Evolutionary conservation across 2,329 filamentous ascomycete genomes (phyloP), one percentile per base, ranked within the genome.

Genomic region (Arthrobotrys sphaeroides): DNA sequence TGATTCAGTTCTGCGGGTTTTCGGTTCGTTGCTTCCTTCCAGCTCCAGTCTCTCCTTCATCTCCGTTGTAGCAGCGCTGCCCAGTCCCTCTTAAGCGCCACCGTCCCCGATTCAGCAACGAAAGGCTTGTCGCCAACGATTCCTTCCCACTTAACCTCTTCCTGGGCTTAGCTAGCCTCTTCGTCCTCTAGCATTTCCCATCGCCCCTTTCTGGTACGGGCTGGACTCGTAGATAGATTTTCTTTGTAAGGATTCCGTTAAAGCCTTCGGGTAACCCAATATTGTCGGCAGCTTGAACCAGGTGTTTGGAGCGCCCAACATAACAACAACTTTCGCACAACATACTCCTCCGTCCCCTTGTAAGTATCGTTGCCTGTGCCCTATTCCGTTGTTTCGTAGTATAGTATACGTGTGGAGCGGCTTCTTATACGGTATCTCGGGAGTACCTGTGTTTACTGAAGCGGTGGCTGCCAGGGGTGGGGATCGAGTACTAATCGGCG

Each of bases 181-280:
- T 28, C 22, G 49, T 55, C 49, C 49, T 55, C 49, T 28, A 36
- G 31, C 18, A 38, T 36, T 55, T 22, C 36, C 51, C 49, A 33
- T 47, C 33, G 22, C 24, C 47, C 36, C 36, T 51, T 61, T 61
- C 42, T 33, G 16, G 49, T 61, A 73, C 51, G 69, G 53, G 69
- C 69, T 73, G 69, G 69, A 51, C 69, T 73, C 69, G 69, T 73
- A 73, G 59, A n/a, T n/a, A n/a, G n/a, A n/a, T n/a, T 45, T 67
- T 47, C 20, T 38, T 16, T 31, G 31, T 28, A 26, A 51, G 22
- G 33, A 55, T 26, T 9, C 42, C 49, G n/a, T 13, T 43, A 42
- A 61, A n/a, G 12, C 28, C 26, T 5, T 31, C 26, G 12, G 31
- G 16, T 20, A 53, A 24, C 51, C 13, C 31, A 49, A 45, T n/a